These are phyloP conservation scores for Lepiota venenata DNA, from an alignment of 768 basidiomycete species.

Conservation along the genomic window DNA sequence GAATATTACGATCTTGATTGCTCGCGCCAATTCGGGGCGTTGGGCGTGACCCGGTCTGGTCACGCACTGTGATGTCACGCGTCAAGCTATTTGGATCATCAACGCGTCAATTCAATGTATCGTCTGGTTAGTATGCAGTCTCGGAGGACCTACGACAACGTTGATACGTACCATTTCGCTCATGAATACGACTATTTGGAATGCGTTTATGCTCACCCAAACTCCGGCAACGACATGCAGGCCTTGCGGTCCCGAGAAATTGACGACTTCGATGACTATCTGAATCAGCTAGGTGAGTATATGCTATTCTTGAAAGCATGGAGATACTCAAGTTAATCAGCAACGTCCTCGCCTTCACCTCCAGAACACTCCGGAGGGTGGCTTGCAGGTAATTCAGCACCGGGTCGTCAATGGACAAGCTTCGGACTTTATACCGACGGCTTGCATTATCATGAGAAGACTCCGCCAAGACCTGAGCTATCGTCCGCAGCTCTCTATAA, in stretches of 20 bases:
- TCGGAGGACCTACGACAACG: background rate
- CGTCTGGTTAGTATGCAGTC: background rate
- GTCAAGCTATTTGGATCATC: background rate
- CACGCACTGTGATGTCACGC: conserved; percentile 2
- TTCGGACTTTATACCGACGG: background rate
- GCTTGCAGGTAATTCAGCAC: background rate
- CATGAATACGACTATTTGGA: conserved; percentile 6
- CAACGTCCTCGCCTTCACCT: conserved; percentile 32
- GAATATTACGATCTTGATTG: conserved; percentile 8
- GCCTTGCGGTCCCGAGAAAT: background rate
- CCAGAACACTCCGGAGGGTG: conserved; percentile 17
- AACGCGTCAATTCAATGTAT: background rate
- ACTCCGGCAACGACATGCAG: background rate
- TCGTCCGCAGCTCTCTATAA: too few relatives aligned
- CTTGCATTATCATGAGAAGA: background rate
- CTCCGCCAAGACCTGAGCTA: background rate
- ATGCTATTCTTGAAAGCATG: conserved; percentile 2
- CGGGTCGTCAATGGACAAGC: background rate
- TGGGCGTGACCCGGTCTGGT: conserved; percentile 1
- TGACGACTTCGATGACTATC: conserved; percentile 14
- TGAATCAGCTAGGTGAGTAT: conserved; percentile 14
- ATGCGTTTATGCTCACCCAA: background rate
- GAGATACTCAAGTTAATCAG: conserved; percentile 9
- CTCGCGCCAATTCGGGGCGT: conserved; percentile 3
- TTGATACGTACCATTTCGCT: background rate